Evolutionary conservation across 495 filamentous ascomycete genomes (phyloP).

Genomic region (Hyaloscypha hepaticicola): DNA sequence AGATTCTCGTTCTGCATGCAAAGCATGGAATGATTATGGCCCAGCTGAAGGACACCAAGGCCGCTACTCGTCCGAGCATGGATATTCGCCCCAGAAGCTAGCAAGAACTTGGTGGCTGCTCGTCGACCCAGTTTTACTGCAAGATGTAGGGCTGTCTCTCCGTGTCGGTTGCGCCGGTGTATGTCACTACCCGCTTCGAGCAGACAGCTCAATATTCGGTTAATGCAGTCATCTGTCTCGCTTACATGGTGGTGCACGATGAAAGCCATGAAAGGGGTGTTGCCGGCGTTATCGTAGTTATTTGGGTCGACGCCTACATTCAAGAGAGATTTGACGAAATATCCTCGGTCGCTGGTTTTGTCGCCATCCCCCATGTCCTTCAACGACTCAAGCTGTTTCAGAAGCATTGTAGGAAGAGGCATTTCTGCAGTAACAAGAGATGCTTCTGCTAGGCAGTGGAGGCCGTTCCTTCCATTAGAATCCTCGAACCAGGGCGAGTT

Average conservation of each 20-base stretch:
- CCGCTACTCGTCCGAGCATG: slow-evolving; percentile 28
- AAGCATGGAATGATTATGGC: slow-evolving; percentile 10
- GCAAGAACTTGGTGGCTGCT: slow-evolving; percentile 42
- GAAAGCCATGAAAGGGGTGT: slow-evolving; percentile 48
- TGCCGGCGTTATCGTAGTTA: slow-evolving; percentile 42
- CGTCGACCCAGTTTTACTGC: slow-evolving; percentile 45
- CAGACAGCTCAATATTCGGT: slow-evolving; percentile 34
- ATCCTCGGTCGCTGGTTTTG: slow-evolving; percentile 3
- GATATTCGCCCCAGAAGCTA: slow-evolving; percentile 44
- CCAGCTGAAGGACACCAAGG: slow-evolving; percentile 8
- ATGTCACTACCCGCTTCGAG: slow-evolving; percentile 34
- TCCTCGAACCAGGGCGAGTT: slow-evolving; percentile 38
- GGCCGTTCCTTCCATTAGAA: slow-evolving; percentile 44
- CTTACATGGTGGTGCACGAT: slow-evolving; percentile 42
- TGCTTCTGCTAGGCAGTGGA: slow-evolving; percentile 50
- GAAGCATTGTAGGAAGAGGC: neutral
- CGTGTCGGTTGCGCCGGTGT: slow-evolving; percentile 43
- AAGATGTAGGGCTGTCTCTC: slow-evolving; percentile 47
- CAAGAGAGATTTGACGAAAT: slow-evolving; percentile 37
- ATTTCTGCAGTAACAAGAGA: slow-evolving; percentile 24
- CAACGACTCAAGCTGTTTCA: slow-evolving; percentile 26
- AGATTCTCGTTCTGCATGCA: slow-evolving; percentile 7
- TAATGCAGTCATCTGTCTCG: slow-evolving; percentile 32
- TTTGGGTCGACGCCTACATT: slow-evolving; percentile 40
- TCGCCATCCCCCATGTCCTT: slow-evolving; percentile 23